phyloP scores from a whole-genome alignment of 1,284 basidiomycete genomes.

The Grifola frondosa region DNA sequence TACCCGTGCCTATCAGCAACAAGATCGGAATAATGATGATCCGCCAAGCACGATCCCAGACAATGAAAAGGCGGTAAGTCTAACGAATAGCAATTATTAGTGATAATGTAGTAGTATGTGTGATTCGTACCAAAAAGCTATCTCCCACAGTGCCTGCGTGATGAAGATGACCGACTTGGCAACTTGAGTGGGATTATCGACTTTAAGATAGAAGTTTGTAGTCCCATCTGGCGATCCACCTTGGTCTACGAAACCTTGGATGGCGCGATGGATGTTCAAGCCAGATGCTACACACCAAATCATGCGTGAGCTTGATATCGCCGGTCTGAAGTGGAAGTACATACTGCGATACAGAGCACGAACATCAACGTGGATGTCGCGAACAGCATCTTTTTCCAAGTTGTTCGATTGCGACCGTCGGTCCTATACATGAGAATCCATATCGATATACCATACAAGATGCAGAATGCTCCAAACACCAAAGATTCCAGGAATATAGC shows the following conservation, averaged over 20 bases:
- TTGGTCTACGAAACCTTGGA: neutral
- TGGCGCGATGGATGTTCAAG: neutral
- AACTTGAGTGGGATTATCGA: slow-evolving; percentile 1
- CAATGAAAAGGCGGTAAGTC: neutral
- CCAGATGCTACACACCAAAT: neutral
- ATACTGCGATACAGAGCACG: slow-evolving; percentile 1
- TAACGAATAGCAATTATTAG: too few relatives aligned
- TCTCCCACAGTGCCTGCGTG: slow-evolving; percentile 13
- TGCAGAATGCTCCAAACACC: slow-evolving; percentile 19
- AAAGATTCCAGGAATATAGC: slow-evolving; percentile 18
- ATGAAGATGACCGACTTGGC: slow-evolving; percentile 14
- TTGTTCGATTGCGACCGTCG: neutral
- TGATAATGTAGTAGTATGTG: too few relatives aligned
- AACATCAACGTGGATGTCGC: neutral
- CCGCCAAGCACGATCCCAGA: neutral
- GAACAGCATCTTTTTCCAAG: neutral
- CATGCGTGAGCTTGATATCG: too few relatives aligned
- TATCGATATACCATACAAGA: slow-evolving; percentile 17
- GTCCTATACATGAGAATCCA: neutral
- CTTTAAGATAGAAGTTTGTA: neutral
- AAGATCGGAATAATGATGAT: neutral
- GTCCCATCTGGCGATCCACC: neutral
- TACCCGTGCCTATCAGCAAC: neutral
- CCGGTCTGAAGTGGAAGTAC: neutral
- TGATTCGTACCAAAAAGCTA: slow-evolving; percentile 15